Base-by-base conservation (phyloP, 2,329 filamentous ascomycete genomes). In the Venturia nashicola region DNA sequence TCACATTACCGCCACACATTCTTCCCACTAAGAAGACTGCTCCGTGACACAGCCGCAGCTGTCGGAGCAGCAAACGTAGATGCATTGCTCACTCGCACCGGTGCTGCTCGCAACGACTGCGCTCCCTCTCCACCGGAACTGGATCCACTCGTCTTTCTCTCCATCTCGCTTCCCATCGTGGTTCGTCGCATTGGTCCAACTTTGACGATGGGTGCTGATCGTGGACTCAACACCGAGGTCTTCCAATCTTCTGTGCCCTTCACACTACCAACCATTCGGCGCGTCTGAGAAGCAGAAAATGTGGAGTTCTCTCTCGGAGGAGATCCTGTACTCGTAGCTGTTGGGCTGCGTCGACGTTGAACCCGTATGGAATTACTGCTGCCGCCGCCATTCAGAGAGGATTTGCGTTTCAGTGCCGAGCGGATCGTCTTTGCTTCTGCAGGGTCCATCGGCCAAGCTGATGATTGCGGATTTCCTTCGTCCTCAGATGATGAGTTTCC, bases 201-300 rank as follows among this genome's bases (percentile, higher is more conserved):
- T 71, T 87, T 88, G 69, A 81, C 78, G 36, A 87, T 79, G 1
- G 84, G 81, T 20, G 83, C 77, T 68, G 79, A 80, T 42, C 85
- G 78, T 36, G 86, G 86, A 68, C 83, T 86, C 61, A 88, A 74
- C 16, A 88, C 84, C 64, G 79, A 83, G 46, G 75, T 75, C 65
- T 81, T 81, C 69, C 76, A 78, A 20, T 82, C 80, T 60, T 78
- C 77, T 51, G 83, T 82, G 68, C 83, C 83, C 40, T 85, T 82
- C 14, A 27, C 48, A 27, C 65, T 65, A 59, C 78, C 81, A 70
- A 82, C 85, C 83, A 89, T 87, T 16, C 86, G 79, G 54, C 86
- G 79, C 34, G 86, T 85, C 66, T 87, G 85, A 63, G 82, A 80
- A 32, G 85, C 83, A 0, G 84, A 86, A 72, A 88, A 88, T 72